phyloP scores from a whole-genome alignment of 345 rosid genomes.

The Citrus reticulata region DNA sequence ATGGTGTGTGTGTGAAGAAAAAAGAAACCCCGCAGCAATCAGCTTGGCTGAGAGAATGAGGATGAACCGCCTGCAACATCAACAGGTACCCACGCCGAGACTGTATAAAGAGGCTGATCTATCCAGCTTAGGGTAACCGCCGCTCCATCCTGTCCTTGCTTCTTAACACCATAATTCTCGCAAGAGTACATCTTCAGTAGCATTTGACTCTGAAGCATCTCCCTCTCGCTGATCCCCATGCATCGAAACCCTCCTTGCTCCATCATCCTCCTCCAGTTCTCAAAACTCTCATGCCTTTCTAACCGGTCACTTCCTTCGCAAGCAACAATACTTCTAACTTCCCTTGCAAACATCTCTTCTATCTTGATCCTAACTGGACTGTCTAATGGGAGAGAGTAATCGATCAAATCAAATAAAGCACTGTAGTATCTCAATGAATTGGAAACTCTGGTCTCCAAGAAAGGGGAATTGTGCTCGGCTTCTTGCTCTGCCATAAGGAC shows the following conservation, averaged over 20 bases:
- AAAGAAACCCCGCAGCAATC: conserved; percentile 22
- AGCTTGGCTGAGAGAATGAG: conserved; percentile 54
- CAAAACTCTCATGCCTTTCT: conserved; percentile 74
- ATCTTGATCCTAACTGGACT: conserved; percentile 64
- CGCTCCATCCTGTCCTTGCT: conserved; percentile 39
- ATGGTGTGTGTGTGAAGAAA: conserved; percentile 24
- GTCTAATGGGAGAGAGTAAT: conserved; percentile 54
- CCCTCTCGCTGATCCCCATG: conserved; percentile 62
- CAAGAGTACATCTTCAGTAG: conserved; percentile 75
- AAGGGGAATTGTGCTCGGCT: conserved; percentile 48
- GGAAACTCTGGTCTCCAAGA: conserved; percentile 59
- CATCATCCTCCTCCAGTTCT: conserved; percentile 68
- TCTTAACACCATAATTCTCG: conserved; percentile 40
- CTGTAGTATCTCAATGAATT: conserved; percentile 77
- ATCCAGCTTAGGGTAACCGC: conserved; percentile 74
- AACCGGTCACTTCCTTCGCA: conserved; percentile 86
- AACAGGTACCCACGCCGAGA: conserved; percentile 77
- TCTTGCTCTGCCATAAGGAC: conserved; percentile 85
- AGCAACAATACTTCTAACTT: conserved; percentile 76
- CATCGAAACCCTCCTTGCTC: conserved; percentile 77
- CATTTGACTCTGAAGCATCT: conserved; percentile 77
- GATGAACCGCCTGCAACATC: conserved; percentile 66
- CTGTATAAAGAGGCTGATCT: conserved; percentile 81
- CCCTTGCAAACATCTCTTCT: conserved; percentile 82
- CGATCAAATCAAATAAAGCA: conserved; percentile 72